Percentiles rank a stretch among this genome's conserved stretches.
These are phyloP conservation scores for Elongisporangium senticosum DNA, from an alignment of 352 stramenopile genomes.

Conservation along the genomic window DNA sequence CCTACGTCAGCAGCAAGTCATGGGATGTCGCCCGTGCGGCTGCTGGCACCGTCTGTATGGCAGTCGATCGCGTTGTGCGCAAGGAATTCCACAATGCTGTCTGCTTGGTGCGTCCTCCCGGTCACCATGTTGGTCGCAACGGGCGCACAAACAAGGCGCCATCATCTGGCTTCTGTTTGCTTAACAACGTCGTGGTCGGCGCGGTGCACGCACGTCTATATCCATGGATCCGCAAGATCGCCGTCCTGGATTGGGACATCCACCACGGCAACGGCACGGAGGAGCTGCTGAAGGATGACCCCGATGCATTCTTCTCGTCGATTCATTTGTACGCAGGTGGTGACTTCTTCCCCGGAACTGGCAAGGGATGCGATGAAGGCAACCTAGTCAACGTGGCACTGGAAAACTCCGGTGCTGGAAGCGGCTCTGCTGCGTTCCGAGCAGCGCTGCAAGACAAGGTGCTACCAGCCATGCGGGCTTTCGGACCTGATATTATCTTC, in stretches of 20 bases:
- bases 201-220: slow-evolving; percentile 95
- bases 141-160: slow-evolving; percentile 62
- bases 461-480: slow-evolving; percentile 68
- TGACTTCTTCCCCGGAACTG: slow-evolving; percentile 76
- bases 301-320: slow-evolving; percentile 80
- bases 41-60: slow-evolving; percentile 73
- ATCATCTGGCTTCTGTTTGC: slow-evolving; percentile 94
- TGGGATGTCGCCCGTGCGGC: slow-evolving; percentile 79
- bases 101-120: slow-evolving; percentile 87
- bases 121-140: slow-evolving; percentile 88
- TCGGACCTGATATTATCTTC: slow-evolving; percentile 81
- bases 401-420: slow-evolving; percentile 59
- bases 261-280: slow-evolving; percentile 99
- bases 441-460: slow-evolving; percentile 50
- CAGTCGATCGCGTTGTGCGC: slow-evolving; percentile 72
- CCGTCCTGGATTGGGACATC: slow-evolving; percentile 99
- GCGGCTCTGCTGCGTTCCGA: slow-evolving; percentile 63
- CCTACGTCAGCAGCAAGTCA: slow-evolving; percentile 81
- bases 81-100: slow-evolving; percentile 81
- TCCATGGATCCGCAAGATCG: slow-evolving; percentile 89
- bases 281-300: slow-evolving; percentile 74
- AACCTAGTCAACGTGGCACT: slow-evolving; percentile 80
- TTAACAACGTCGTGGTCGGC: slow-evolving; percentile 99
- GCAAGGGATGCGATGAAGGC: slow-evolving; percentile 44
- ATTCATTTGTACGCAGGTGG: slow-evolving; percentile 75